Percentiles rank a stretch among this genome's conserved stretches.
Conservation (phyloP, 495 filamentous ascomycete genomes). For the Penicillium bialowiezense region DNA sequence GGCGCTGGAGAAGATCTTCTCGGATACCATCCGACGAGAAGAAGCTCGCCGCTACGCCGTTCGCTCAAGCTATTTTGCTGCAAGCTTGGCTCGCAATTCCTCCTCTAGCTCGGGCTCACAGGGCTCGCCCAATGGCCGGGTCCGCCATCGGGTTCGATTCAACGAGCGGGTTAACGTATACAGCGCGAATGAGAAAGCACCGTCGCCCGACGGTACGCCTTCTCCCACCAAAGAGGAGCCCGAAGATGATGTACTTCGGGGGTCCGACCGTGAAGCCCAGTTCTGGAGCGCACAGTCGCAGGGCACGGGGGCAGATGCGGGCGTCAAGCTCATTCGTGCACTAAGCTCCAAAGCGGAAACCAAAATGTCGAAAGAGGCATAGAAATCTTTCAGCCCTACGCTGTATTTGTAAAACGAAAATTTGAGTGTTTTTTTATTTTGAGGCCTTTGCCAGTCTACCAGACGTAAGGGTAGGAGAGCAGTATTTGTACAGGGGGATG, state of each 20-base stretch:
- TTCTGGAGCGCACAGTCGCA: conserved; percentile 32
- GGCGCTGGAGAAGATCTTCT: conserved; percentile 71
- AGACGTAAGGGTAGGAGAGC: too few relatives aligned
- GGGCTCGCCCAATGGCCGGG: conserved; percentile 10
- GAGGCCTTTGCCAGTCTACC: too few relatives aligned
- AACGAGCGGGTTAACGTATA: conserved; percentile 41
- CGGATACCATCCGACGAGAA: conserved; percentile 73
- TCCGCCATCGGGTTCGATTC: conserved; percentile 35
- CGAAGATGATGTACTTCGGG: conserved; percentile 25
- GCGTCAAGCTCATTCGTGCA: conserved; percentile 38
- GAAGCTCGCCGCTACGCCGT: conserved; percentile 66
- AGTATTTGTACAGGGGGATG: too few relatives aligned
- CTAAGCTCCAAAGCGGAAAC: conserved; percentile 11
- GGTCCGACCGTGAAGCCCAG: conserved; percentile 26
- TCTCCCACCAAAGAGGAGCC: conserved; percentile 15
- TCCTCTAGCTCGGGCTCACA: conserved; percentile 8
- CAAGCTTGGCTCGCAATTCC: conserved; percentile 1
- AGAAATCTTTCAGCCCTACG: neutral
- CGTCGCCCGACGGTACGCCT: conserved; percentile 11
- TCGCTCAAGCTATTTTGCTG: conserved; percentile 63
- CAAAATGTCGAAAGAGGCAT: conserved; percentile 19
- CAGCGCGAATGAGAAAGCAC: conserved; percentile 13
- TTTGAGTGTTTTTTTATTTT: neutral
- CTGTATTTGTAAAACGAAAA: neutral
- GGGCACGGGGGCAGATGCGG: conserved; percentile 31